Conservation (phyloP, 2,329 filamentous ascomycete species). For the Ceratocystis smalleyi region DNA sequence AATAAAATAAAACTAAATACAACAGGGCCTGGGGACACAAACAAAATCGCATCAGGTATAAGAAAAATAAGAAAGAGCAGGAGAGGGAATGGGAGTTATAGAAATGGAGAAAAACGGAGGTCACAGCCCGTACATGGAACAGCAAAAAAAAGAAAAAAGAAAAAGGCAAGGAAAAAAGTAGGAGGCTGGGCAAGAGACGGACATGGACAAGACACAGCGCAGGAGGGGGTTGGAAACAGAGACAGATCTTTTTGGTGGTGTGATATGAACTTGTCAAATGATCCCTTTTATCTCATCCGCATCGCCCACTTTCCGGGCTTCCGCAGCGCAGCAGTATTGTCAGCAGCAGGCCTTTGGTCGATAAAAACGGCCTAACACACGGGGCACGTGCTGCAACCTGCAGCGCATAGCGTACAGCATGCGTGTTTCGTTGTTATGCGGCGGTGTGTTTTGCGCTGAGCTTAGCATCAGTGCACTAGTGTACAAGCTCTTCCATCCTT, state of each 20-base stretch:
- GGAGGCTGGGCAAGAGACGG: neutral
- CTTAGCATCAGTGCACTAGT: neutral
- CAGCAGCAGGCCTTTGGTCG: neutral
- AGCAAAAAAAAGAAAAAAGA: constrained; percentile 6
- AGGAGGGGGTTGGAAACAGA: neutral
- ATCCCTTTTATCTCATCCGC: neutral
- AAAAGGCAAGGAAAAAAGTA: neutral
- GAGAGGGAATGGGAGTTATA: neutral
- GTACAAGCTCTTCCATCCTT: too few relatives aligned
- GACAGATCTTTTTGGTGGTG: neutral
- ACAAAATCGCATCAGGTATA: neutral
- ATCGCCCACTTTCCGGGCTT: neutral
- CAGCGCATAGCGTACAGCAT: neutral
- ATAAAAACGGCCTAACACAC: neutral
- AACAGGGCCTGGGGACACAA: neutral
- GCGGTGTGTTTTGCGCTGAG: neutral
- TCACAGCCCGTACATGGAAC: neutral
- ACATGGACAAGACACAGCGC: neutral
- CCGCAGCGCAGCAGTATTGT: neutral
- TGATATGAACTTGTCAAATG: neutral
- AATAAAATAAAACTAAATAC: neutral
- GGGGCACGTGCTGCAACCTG: neutral
- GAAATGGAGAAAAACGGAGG: neutral
- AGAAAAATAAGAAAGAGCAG: neutral
- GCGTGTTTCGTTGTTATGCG: neutral